These are phyloP conservation scores for Epichloe gansuensis DNA, from an alignment of 2,329 filamentous ascomycete genomes.

Conservation along the genomic window DNA sequence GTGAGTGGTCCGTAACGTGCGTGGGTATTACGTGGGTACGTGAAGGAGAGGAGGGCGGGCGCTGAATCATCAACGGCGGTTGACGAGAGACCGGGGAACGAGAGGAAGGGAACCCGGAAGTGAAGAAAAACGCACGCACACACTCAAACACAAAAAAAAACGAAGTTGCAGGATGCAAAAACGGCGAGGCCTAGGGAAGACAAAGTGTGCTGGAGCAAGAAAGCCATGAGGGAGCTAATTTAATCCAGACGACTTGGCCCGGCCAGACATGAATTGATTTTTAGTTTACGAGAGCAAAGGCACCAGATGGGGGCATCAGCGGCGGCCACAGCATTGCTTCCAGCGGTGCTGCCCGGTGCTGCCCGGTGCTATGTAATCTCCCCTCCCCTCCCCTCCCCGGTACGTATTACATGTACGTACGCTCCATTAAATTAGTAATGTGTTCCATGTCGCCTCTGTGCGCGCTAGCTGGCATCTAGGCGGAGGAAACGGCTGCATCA, in stretches of 20 bases:
- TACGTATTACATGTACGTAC: not conserved
- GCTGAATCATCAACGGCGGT: too few species aligned
- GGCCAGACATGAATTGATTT: too few species aligned
- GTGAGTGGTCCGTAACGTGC: too few species aligned
- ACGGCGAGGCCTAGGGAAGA: not conserved
- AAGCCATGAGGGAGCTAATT: not conserved
- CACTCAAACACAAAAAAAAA: not conserved
- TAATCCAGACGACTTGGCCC: not conserved
- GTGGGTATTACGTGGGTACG: too few species aligned
- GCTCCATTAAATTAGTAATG: not conserved
- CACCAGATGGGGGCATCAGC: not conserved
- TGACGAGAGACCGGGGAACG: not conserved
- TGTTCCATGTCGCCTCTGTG: not conserved
- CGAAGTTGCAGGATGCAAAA: not conserved
- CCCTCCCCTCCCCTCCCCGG: too few species aligned
- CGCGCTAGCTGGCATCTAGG: not conserved
- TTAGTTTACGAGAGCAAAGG: not conserved
- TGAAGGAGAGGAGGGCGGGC: too few species aligned
- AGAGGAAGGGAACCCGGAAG: not conserved
- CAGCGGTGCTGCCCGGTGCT: not conserved
- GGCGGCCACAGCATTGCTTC: not conserved
- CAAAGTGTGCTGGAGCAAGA: not conserved
- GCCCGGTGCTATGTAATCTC: too few species aligned
- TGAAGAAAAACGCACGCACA: not conserved
- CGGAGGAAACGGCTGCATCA: not conserved